Conservation (phyloP, 202 grass and related monocot species). For the Eragrostis tef region DNA sequence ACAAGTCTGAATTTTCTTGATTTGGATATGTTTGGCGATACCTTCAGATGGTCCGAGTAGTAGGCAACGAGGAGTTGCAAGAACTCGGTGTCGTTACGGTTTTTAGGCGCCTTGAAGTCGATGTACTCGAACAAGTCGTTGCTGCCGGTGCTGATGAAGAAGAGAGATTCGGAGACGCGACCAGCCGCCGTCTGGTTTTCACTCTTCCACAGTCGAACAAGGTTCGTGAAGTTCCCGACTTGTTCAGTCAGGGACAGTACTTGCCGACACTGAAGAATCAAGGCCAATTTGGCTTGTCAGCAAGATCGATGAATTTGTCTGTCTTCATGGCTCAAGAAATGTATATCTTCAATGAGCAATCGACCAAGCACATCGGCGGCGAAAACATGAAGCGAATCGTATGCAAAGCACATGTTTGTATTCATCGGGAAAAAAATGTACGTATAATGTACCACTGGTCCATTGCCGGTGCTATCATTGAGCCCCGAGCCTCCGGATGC, state of each 20-base stretch:
- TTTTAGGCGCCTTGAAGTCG: not conserved
- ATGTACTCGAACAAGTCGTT: conserved; percentile 77
- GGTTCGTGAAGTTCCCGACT: conserved; percentile 47
- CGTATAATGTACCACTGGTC: not conserved
- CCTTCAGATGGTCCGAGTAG: conserved; percentile 54
- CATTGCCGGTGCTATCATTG: conserved; percentile 43
- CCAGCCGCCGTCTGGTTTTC: conserved; percentile 22
- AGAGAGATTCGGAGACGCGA: conserved; percentile 60
- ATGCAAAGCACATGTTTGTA: not conserved
- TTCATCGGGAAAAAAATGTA: too few species aligned
- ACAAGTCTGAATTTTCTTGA: not conserved
- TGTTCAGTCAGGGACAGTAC: conserved; percentile 48
- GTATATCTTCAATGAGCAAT: not conserved
- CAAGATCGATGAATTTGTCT: too few species aligned
- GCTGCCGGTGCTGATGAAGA: conserved; percentile 75
- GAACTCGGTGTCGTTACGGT: conserved; percentile 32
- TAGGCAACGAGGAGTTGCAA: conserved; percentile 40
- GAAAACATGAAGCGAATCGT: not conserved
- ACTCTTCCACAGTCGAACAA: conserved; percentile 24
- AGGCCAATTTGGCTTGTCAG: not conserved
- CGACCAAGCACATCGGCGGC: not conserved
- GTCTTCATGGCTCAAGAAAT: not conserved
- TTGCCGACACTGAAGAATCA: conserved; percentile 9
- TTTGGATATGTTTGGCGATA: not conserved
- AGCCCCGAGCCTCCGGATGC: conserved; percentile 78